A percentile compares a stretch with the other conserved stretches of the same genome.
Conservation (phyloP, 371 early-diverging fungal species). For the Chytridiales sp. region DNA sequence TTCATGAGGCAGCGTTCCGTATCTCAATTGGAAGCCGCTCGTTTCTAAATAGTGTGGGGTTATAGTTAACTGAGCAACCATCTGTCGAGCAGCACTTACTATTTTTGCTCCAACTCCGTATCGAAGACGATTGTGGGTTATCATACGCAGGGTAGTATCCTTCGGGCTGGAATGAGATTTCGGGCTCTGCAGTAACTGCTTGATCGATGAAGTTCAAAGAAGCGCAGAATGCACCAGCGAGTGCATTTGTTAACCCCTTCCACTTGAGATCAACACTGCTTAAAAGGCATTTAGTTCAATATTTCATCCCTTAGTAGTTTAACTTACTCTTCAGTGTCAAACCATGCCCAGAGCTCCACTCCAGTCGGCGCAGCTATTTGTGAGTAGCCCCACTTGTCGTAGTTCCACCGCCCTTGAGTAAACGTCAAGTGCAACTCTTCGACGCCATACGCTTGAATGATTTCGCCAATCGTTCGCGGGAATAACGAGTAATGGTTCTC, state of each 20-base stretch:
- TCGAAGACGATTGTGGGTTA: too few relatives aligned
- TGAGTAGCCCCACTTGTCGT: conserved; percentile 75
- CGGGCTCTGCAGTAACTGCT: conserved; percentile 71
- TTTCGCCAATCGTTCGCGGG: conserved; percentile 77
- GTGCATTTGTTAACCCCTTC: conserved; percentile 84
- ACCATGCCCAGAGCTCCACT: conserved; percentile 79
- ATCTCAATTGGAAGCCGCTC: conserved; percentile 51
- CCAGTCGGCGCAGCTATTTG: conserved; percentile 66
- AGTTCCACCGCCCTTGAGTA: conserved; percentile 87
- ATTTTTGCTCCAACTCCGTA: neutral
- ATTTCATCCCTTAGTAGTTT: neutral
- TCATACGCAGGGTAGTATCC: conserved; percentile 21
- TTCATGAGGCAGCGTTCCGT: conserved; percentile 84
- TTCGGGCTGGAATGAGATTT: conserved; percentile 58
- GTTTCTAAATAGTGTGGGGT: neutral
- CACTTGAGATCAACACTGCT: conserved; percentile 68
- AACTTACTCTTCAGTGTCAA: conserved; percentile 55
- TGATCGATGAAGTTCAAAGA: conserved; percentile 91
- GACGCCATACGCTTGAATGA: conserved; percentile 71
- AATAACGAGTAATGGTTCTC: conserved; percentile 27
- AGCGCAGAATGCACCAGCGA: conserved; percentile 92
- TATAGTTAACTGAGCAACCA: neutral
- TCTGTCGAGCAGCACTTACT: neutral
- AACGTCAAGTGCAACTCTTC: conserved; percentile 81
- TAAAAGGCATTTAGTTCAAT: neutral